Percentiles rank a stretch among this genome's conserved stretches.
These are phyloP conservation scores for Kwoniella shivajii DNA, from an alignment of 1,284 basidiomycete species.

Conservation along the genomic window DNA sequence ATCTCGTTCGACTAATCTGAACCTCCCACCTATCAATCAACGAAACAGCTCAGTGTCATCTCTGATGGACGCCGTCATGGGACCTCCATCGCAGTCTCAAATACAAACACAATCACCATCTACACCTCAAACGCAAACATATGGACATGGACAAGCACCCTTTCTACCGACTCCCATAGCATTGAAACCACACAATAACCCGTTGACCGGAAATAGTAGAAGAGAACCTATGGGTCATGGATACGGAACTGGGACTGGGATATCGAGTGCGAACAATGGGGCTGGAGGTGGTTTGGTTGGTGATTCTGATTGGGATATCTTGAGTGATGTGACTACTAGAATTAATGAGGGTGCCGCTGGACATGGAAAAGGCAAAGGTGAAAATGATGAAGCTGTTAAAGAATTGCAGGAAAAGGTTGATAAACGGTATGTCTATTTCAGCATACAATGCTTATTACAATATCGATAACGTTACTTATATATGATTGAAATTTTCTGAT, in stretches of 20 bases:
- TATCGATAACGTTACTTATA: not conserved
- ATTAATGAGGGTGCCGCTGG: not conserved
- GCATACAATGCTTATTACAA: not conserved
- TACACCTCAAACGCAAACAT: too few relatives aligned
- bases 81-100: constrained; percentile 9
- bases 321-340: constrained; percentile 14
- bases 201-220: not conserved
- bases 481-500: not conserved
- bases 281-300: constrained; percentile 9
- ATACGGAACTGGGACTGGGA: not conserved
- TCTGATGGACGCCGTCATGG: constrained; percentile 48
- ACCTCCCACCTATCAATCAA: constrained; percentile 3
- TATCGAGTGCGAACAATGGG: not conserved
- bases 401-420: constrained; percentile 48
- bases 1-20: not conserved
- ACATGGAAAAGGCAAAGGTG: constrained; percentile 5
- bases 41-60: constrained; percentile 31
- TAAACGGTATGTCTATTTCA: constrained; percentile 36
- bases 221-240: not conserved
- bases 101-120: not conserved
- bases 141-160: too few relatives aligned
- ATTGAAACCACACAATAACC: not conserved
- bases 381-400: constrained; percentile 34
- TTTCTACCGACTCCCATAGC: not conserved
- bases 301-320: constrained; percentile 38